Base-by-base conservation (phyloP, 164 flowering plant genomes). In the Nelumbo lutea region DNA sequence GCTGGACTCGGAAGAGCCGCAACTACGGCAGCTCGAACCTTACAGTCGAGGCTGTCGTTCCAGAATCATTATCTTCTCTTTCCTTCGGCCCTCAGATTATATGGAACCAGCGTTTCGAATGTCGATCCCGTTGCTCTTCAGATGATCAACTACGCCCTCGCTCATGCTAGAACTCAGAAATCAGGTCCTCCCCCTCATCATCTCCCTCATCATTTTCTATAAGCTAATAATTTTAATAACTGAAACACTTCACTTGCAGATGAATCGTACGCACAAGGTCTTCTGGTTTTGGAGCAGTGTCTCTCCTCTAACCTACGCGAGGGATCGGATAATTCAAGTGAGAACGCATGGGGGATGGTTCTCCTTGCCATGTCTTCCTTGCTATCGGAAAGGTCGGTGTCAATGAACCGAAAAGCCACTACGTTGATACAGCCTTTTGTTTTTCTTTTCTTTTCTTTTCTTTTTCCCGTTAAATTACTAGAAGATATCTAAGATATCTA, bases 201-300 rank as follows among this genome's bases (percentile, higher is more conserved):
- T 27, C 27, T 0, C 27, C 27, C 27, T 27, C 27, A 27, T 27
- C 27, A 27, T 27, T 27, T 27, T 27, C 27, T 27, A 27, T 27
- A 27, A 27, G 27, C 27, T 27, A 27, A 27, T 27, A 27, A 27
- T 27, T 27, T 27, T 27, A 27, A 27, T 27, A 27, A 27, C 27
- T 27, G 27, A 0, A 27, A 27, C 27, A 27, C 27, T 50, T 38
- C 65, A 53, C 13, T n/a, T 27, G 59, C 75, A 91, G 95, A 81
- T 63, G 97, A 86, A 44, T 87, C 96, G 3, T 85, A 88, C 55
- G 82, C 86, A 27, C 88, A 87, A 75, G 89, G 82, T 44, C 68
- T 84, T 62, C 65, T 91, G 73, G 84, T 90, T 1, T 66, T 94
- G 57, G 97, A 94, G 73, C 98, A 94, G 75, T 88, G 98, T 68